Base-by-base conservation (phyloP, 2,329 filamentous ascomycete species). In the Fusarium sp. region DNA sequence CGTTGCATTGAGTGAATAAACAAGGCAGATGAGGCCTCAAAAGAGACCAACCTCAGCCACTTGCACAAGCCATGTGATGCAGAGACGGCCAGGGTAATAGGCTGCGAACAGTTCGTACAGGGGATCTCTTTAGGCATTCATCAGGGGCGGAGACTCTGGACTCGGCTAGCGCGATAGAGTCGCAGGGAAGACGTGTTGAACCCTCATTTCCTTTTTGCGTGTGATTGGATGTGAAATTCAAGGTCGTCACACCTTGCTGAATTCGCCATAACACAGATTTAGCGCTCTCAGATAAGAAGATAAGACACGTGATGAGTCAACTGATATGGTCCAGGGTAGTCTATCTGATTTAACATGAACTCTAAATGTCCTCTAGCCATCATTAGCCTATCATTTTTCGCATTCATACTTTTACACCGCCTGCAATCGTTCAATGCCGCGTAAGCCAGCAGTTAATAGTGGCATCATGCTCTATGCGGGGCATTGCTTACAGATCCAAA, bases 181-280 rank as follows among this genome's bases (percentile, higher is more conserved):
- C 52, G 46, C 72, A 74, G 72, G 72, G 72, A 70, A 73, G 60
- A 75, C 72, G 72, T 75, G 72, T 70, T 75, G 47, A 65, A 40
- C 44, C 43, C 46, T 72, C 64, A 73, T 71, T 71, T 73, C 69
- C 43, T 53, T 60, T 61, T 42, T 18, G 19, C 30, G 42, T 44
- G n/a, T 73, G 62, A 75, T 75, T 75, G 73, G 73, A 57, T 50
- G 33, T 12, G 23, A 25, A 16, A 42, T 47, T 19, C 60, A 67
- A 63, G 67, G 66, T 50, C 61, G 71, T 56, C 72, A 63, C 67
- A 63, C 66, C 23, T 49, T 69, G 52, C 25, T 59, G 53, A 67
- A 54, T 67, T 59, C 49, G n/a, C 38, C 35, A 76, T 77, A 67
- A 76, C 69, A 67, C 69, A 70, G 38, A 30, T 40, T 47, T 71